A percentile compares a stretch with the other conserved stretches of the same genome.
phyloP scores from a whole-genome alignment of 2,329 filamentous ascomycete species.

The Fonsecaea nubica region DNA sequence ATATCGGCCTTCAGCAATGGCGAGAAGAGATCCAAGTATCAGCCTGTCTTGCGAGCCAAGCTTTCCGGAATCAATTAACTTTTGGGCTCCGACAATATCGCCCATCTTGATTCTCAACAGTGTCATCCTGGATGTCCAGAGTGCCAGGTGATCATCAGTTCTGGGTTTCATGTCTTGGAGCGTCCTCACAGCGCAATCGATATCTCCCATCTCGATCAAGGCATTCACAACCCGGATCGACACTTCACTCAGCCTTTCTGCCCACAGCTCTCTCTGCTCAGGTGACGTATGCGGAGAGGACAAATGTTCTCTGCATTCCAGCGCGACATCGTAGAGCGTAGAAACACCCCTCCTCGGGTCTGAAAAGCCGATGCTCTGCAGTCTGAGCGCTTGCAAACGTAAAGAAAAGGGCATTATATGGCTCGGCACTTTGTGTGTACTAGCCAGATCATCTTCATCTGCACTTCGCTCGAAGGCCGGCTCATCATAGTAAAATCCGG shows the following conservation, averaged over 20 bases:
- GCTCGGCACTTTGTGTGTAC: conserved; percentile 69
- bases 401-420: conserved; percentile 88
- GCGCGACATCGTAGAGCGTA: conserved; percentile 85
- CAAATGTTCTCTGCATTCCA: conserved; percentile 73
- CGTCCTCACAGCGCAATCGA: conserved; percentile 78
- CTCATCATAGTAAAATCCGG: conserved; percentile 59
- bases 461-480: conserved; percentile 29
- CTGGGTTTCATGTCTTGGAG: conserved; percentile 63
- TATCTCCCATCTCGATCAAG: conserved; percentile 74
- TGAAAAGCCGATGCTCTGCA: conserved; percentile 84
- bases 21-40: conserved; percentile 69
- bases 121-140: conserved; percentile 53
- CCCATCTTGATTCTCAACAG: conserved; percentile 81
- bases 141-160: conserved; percentile 39
- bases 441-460: conserved; percentile 41
- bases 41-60: conserved; percentile 50
- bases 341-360: conserved; percentile 85
- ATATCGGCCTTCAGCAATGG: conserved; percentile 80
- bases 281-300: conserved; percentile 58
- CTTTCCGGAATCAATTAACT: conserved; percentile 53
- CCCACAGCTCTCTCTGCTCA: conserved; percentile 71
- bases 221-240: conserved; percentile 68
- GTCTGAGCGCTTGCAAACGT: conserved; percentile 78
- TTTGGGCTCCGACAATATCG: conserved; percentile 71
- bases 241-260: conserved; percentile 72